Base-by-base conservation (phyloP, 495 filamentous ascomycete species). In the Trypethelium eluteriae region DNA sequence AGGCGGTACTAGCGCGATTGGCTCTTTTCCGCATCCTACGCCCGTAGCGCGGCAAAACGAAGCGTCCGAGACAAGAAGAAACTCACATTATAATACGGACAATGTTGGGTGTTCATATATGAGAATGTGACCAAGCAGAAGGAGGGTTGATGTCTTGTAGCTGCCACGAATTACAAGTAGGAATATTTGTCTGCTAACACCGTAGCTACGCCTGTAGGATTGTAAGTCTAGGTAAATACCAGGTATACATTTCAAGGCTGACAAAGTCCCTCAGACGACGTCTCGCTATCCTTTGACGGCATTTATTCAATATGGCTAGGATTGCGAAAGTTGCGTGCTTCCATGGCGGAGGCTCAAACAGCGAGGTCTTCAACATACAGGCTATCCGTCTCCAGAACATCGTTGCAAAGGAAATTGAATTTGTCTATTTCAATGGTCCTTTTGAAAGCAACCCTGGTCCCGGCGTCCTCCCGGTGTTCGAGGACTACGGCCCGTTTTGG, bases 391-490 rank as follows among this genome's bases (percentile, higher is more conserved):
- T 63, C 3, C 34, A 63, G 34, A 11, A 25, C 11, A 10, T 39
- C 35, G 4, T 63, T 38, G 34, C 32, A n/a, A 35, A 41, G 5
- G 14, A 41, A 25, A 9, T 63, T 12, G 36, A 63, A 41, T 63
- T 63, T 38, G 62, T 63, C 38, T 63, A 18, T 41, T 63, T 63
- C 62, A 38, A 63, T 7, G 62, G 39, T 41, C 62, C 62, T 2
- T 63, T 63, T n/a, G 38, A 63, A 49, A 44, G 62, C 11, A 11
- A 11, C 14, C 16, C 62, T 25, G 62, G 62, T 10, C 62, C 62
- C 32, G 62, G 62, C 11, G 44, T 63, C 34, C 35, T 63, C 10
- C 62, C 62, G 5, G n/a, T 63, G 3, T 63, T 63, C 35, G 39
- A 63, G 39, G 62, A 63, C 41, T 63, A 63, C 36, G 36, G n/a